phyloP scores from a whole-genome alignment of 169 alveolate species.

The Eimeria praecox region DNA sequence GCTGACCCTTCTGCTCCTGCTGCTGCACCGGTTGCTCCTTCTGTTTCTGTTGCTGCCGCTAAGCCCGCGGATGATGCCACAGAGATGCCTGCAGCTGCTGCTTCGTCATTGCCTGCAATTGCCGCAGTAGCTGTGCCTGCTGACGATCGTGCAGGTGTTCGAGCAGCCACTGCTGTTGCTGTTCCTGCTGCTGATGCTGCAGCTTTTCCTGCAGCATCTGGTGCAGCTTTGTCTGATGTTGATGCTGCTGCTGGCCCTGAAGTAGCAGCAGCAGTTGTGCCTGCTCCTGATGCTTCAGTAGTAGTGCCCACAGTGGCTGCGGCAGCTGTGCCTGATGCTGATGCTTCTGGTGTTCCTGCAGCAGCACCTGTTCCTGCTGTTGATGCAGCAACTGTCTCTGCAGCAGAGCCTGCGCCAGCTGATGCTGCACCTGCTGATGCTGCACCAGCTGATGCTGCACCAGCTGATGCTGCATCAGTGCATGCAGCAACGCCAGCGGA shows the following conservation, averaged over 20 bases:
- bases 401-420: slow-evolving; percentile 13
- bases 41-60: background rate
- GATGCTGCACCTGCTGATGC: background rate
- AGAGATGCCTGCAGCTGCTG: background rate
- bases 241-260: background rate
- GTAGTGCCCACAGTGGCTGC: slow-evolving; percentile 21
- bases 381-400: background rate
- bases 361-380: background rate
- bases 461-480: background rate
- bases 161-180: background rate
- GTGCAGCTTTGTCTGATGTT: background rate
- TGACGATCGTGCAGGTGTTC: background rate
- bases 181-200: slow-evolving; percentile 5
- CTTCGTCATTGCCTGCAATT: background rate
- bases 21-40: background rate
- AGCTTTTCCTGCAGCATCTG: background rate
- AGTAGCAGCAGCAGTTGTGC: background rate
- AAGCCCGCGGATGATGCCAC: background rate
- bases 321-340: slow-evolving; percentile 3
- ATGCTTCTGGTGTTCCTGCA: background rate
- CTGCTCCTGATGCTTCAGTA: background rate
- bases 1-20: background rate
- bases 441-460: background rate
- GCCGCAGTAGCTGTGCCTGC: slow-evolving; percentile 12
- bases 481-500: background rate